Evolutionary conservation across 2,329 filamentous ascomycete genomes (phyloP).

Genomic region (Remersonia thermophila): DNA sequence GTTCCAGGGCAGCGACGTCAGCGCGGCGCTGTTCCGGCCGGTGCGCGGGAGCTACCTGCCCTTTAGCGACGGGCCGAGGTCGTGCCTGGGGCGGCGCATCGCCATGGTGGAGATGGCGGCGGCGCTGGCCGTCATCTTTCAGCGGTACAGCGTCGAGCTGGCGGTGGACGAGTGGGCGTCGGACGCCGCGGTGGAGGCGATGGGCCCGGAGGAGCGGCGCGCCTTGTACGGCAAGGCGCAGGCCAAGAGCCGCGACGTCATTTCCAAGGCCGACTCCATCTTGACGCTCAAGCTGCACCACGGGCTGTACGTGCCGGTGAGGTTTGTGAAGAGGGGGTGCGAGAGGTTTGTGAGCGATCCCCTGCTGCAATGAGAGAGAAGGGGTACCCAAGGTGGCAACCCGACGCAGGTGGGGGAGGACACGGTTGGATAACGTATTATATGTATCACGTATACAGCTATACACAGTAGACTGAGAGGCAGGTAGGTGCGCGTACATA

Average conservation of each 20-base stretch:
- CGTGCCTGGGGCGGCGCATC: slow-evolving; percentile 45
- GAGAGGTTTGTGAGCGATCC: slow-evolving; percentile 50
- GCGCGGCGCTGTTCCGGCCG: slow-evolving; percentile 47
- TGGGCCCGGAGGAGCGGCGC: slow-evolving; percentile 34
- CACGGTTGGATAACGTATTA: too few relatives aligned
- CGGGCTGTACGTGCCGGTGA: slow-evolving; percentile 48
- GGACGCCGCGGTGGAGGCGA: slow-evolving; percentile 40
- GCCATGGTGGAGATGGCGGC: slow-evolving; percentile 48
- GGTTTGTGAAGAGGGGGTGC: slow-evolving; percentile 55
- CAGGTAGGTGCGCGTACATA: too few relatives aligned
- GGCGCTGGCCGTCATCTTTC: slow-evolving; percentile 41
- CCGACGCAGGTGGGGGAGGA: too few relatives aligned
- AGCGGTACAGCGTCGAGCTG: slow-evolving; percentile 55
- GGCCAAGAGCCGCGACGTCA: slow-evolving; percentile 35
- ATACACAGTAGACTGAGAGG: too few relatives aligned
- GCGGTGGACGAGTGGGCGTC: slow-evolving; percentile 49
- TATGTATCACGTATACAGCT: too few relatives aligned
- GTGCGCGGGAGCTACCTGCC: slow-evolving; percentile 44
- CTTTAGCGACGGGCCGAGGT: slow-evolving; percentile 46
- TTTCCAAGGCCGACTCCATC: slow-evolving; percentile 46
- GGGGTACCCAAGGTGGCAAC: too few relatives aligned
- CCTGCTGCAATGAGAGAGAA: slow-evolving; percentile 14
- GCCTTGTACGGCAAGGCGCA: slow-evolving; percentile 51
- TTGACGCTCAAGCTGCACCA: slow-evolving; percentile 60
- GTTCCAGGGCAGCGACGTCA: slow-evolving; percentile 48